These are phyloP conservation scores for Heliocybe sulcata DNA, from an alignment of 1,284 basidiomycete genomes.

Conservation along the genomic window DNA sequence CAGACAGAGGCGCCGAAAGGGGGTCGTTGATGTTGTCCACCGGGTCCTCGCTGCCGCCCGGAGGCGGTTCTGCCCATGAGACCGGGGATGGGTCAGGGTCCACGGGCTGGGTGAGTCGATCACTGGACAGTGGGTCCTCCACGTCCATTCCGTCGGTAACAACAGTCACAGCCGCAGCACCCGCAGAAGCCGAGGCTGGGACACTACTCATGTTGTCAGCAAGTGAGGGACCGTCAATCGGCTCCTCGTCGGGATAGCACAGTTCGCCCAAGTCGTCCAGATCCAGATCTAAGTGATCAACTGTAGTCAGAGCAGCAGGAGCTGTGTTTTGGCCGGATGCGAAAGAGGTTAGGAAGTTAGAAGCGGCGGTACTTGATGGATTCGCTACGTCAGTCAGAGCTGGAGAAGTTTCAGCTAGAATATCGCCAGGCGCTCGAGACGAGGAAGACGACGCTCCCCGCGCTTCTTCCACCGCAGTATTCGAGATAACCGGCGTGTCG, in stretches of 20 bases:
- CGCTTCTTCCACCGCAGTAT: no score
- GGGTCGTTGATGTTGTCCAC: not conserved
- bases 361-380: no score
- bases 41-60: not conserved
- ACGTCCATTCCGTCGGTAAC: no score
- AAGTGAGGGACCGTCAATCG: not conserved
- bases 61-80: not conserved
- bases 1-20: not conserved
- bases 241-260: not conserved
- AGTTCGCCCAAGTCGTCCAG: not conserved
- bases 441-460: no score
- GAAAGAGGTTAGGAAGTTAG: not conserved
- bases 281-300: not conserved
- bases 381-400: no score
- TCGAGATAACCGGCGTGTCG: no score
- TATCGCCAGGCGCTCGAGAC: no score
- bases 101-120: no score
- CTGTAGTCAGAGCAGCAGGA: not conserved
- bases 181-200: not conserved
- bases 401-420: no score
- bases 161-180: no score
- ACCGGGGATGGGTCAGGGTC: no score
- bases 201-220: not conserved
- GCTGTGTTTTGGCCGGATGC: not conserved
- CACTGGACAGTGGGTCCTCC: no score